Evolutionary conservation across 768 basidiomycete species (phyloP).

Genomic region (Tulasnella sp.): DNA sequence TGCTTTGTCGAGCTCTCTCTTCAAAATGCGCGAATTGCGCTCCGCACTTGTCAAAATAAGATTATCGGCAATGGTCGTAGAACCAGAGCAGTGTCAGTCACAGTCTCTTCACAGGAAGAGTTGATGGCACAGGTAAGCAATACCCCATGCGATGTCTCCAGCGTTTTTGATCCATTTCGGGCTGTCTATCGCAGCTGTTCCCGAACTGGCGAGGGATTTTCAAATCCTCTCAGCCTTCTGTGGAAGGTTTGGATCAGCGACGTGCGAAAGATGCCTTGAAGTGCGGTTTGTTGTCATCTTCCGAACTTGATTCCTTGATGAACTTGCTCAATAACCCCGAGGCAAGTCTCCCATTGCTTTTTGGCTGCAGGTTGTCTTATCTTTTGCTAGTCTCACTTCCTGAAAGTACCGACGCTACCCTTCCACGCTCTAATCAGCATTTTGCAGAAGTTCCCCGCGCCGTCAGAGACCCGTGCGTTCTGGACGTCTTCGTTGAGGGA

Average conservation of each 20-base stretch:
- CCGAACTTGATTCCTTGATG: conserved; percentile 51
- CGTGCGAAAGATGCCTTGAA: conserved; percentile 48
- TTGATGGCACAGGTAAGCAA: conserved; percentile 61
- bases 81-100: conserved; percentile 74
- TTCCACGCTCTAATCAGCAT: conserved; percentile 68
- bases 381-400: conserved; percentile 57
- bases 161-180: not conserved
- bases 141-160: not conserved
- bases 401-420: conserved; percentile 72
- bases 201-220: conserved; percentile 71
- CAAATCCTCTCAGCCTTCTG: conserved; percentile 52
- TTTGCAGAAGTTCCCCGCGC: conserved; percentile 67
- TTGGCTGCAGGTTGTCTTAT: not conserved
- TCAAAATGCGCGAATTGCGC: conserved; percentile 31
- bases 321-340: conserved; percentile 67
- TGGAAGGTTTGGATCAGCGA: conserved; percentile 48
- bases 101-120: conserved; percentile 65
- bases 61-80: conserved; percentile 68
- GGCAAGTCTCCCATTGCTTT: conserved; percentile 33
- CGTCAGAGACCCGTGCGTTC: conserved; percentile 45
- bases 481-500: conserved; percentile 55
- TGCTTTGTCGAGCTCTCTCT: conserved; percentile 63
- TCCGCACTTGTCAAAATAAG: conserved; percentile 32
- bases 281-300: conserved; percentile 51
- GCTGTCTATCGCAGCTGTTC: conserved; percentile 49